Evolutionary conservation across 495 filamentous ascomycete genomes (phyloP), one percentile per base, ranked within the genome.

Genomic region (Clavariopsis aquatica): DNA sequence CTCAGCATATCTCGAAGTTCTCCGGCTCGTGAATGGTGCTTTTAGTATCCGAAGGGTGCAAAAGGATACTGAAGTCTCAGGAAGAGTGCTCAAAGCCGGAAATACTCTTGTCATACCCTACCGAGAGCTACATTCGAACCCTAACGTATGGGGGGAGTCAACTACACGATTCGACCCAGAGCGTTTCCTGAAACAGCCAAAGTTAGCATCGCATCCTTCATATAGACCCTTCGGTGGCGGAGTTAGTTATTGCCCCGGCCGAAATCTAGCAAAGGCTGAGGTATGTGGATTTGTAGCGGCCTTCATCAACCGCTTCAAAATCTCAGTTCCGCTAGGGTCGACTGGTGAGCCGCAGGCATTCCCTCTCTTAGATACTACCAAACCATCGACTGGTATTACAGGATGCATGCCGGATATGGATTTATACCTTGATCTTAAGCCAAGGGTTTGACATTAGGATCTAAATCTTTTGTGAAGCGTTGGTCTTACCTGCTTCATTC

Each of bases 231-330:
- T 38, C 34, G 54, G 31, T 7, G 31, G 54, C 23, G 36, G 36
- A 43, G 36, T 43, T n/a, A 43, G 36, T 43, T 43, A 43, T 43
- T 55, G 52, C 26, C 20, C 52, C 15, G 52, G 52, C 12, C 8
- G 52, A 55, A 9, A 55, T 55, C 52, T 55, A 12, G 52, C 52
- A 24, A 55, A 28, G 26, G 52, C 52, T 9, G 52, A 55, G 52
- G 26, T 55, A 8, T 55, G 52, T 20, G 26, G 52, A 15, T 55
- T 55, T 55, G 52, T 55, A 27, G 52, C 26, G 10, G 28, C 52
- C 13, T 15, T 55, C 9, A 55, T 55, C 31, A 9, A 55, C 22
- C 20, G 52, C 9, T 55, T 55, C 28, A 10, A 55, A 10, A 55
- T 55, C 28, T 27, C 20, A 15, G 15, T 55, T 12, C 52, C 52